These are phyloP conservation scores for Hypoxylon fuscum DNA, from an alignment of 495 filamentous ascomycete species.

Conservation along the genomic window DNA sequence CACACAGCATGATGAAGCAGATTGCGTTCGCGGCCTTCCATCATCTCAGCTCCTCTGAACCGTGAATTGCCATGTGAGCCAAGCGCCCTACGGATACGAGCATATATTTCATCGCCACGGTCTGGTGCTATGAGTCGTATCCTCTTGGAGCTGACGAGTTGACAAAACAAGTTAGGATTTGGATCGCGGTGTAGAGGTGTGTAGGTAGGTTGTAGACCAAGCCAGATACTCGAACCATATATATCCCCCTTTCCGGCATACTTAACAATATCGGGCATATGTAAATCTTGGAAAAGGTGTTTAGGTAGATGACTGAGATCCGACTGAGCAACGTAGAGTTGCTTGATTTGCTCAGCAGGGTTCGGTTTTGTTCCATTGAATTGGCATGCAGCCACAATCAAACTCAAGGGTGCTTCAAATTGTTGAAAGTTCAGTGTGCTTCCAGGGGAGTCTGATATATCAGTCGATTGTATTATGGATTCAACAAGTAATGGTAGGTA, in stretches of 20 bases:
- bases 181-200: constrained; percentile 93
- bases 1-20: constrained; percentile 76
- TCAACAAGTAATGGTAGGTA: constrained; percentile 1
- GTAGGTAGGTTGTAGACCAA: constrained; percentile 83
- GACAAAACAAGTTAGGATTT: constrained; percentile 92
- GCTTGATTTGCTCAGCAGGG: constrained; percentile 35
- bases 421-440: constrained; percentile 38
- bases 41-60: constrained; percentile 90
- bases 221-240: constrained; percentile 87
- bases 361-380: constrained; percentile 40
- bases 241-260: constrained; percentile 74
- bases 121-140: constrained; percentile 74
- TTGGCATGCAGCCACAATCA: constrained; percentile 47
- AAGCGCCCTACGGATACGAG: constrained; percentile 58
- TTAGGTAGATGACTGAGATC: constrained; percentile 71
- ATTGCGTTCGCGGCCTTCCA: constrained; percentile 76
- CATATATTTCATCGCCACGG: constrained; percentile 69
- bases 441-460: neutral
- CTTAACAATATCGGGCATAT: constrained; percentile 69
- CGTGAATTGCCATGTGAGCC: constrained; percentile 58
- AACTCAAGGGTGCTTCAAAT: constrained; percentile 49
- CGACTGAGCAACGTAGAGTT: constrained; percentile 86
- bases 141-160: constrained; percentile 77
- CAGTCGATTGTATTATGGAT: constrained; percentile 4
- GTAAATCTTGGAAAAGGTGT: constrained; percentile 69